Evolutionary conservation across 2,329 filamentous ascomycete genomes (phyloP), one percentile per base, ranked within the genome.

Genomic region (Rutstroemia sydowiana): DNA sequence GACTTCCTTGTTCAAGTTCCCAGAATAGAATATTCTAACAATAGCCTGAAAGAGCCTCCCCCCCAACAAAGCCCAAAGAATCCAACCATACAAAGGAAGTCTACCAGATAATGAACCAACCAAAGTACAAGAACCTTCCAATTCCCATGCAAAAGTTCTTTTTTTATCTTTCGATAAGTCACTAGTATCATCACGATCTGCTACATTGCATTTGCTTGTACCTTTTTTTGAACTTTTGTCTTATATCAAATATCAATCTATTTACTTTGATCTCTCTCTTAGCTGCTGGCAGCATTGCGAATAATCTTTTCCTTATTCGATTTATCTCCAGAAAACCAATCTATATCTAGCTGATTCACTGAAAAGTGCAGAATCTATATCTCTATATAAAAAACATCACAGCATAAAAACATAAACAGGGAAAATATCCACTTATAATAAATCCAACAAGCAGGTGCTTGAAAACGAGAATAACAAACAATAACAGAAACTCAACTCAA

Each of bases 201-300:
- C 14, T 45, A 34, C 16, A 42, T 18, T 43, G n/a, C 34, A 7
- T 37, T 23, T 32, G 31, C 18, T 30, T 14, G 26, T 20, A 43
- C 20, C 28, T 21, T 37, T 45, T 11, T 42, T 40, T 45, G 26
- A n/a, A 32, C 13, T 41, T 36, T 47, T 21, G 21, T 36, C 23
- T 28, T n/a, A 49, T 37, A 47, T 54, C 44, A 43, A 10, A 5
- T 20, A 34, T 32, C n/a, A 14, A 16, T 16, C 16, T 9, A 32
- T 28, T 3, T 18, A 16, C 13, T 14, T 20, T 37, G 44, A 34
- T 41, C n/a, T 39, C 51, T 56, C 47, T 42, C 50, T 42, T 48
- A 48, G 58, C 59, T 61, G 59, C 59, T 58, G 59, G 59, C 59
- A 60, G 56, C 59, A 54, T 28, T 55, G 56, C 49, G 50, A 55